These are phyloP conservation scores for Stagonosporopsis vannaccii DNA, from an alignment of 2,329 filamentous ascomycete species.

Conservation along the genomic window DNA sequence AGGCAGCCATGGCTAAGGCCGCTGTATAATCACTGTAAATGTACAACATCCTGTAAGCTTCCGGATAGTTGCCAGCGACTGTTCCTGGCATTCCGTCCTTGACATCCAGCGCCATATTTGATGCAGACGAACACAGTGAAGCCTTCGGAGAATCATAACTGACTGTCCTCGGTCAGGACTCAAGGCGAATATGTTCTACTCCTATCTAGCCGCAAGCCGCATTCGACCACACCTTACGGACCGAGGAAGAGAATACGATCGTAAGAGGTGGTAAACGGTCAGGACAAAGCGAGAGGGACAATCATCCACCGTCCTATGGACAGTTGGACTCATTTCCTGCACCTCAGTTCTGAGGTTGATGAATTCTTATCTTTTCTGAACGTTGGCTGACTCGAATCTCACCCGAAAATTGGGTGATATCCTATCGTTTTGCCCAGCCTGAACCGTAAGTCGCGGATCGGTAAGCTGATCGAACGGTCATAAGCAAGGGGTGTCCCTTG, in stretches of 20 bases:
- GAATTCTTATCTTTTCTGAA: not conserved
- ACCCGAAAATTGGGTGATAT: not conserved
- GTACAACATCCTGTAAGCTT: constrained; percentile 22
- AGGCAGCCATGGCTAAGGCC: constrained; percentile 32
- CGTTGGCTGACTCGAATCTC: not conserved
- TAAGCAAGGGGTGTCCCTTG: constrained; percentile 9
- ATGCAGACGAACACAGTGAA: not conserved
- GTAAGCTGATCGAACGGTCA: not conserved
- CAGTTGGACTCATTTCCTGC: not conserved
- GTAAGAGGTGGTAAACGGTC: not conserved
- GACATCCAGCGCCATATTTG: not conserved
- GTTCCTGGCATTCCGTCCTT: not conserved
- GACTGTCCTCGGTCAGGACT: not conserved
- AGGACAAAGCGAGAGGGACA: not conserved
- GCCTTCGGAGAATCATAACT: too few relatives aligned
- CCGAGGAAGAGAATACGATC: not conserved
- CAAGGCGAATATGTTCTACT: not conserved
- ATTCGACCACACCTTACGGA: not conserved
- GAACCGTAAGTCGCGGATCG: not conserved
- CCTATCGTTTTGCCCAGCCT: not conserved
- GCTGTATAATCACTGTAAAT: constrained; percentile 22
- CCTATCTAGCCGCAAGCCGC: not conserved
- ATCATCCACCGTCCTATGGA: not conserved
- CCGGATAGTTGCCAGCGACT: not conserved
- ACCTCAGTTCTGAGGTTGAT: not conserved